Evolutionary conservation across 495 filamentous ascomycete species (phyloP).

Genomic region (Trichocladium uniseriatum): DNA sequence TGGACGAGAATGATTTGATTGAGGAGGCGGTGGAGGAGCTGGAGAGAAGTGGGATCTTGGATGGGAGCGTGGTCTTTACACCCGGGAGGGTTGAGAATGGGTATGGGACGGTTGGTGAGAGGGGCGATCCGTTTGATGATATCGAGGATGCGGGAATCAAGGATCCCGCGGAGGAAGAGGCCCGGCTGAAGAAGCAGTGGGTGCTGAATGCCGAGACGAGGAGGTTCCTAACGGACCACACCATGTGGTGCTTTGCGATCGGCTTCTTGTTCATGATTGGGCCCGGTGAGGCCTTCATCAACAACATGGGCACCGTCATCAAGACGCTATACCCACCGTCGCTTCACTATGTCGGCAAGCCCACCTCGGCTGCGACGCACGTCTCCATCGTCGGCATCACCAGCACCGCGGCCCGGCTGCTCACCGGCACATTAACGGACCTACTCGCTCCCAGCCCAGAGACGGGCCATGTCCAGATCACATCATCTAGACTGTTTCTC

Average conservation of each 20-base stretch:
- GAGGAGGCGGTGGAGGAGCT: slow-evolving; percentile 80
- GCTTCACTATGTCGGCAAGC: slow-evolving; percentile 33
- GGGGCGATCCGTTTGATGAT: slow-evolving; percentile 24
- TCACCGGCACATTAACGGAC: slow-evolving; percentile 80
- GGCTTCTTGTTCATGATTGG: slow-evolving; percentile 93
- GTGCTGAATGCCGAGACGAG: slow-evolving; percentile 81
- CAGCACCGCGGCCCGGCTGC: slow-evolving; percentile 77
- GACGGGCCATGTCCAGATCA: slow-evolving; percentile 32
- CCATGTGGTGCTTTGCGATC: slow-evolving; percentile 88
- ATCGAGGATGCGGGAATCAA: slow-evolving; percentile 26
- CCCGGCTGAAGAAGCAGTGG: slow-evolving; percentile 68
- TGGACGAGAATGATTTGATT: slow-evolving; percentile 57
- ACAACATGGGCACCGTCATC: slow-evolving; percentile 92
- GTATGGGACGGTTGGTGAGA: slow-evolving; percentile 31
- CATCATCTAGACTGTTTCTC: slow-evolving; percentile 9
- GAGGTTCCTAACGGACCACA: slow-evolving; percentile 71
- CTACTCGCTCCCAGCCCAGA: slow-evolving; percentile 63
- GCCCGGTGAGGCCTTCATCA: slow-evolving; percentile 92
- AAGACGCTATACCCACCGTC: slow-evolving; percentile 66
- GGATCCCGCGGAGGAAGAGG: slow-evolving; percentile 49
- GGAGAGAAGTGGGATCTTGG: slow-evolving; percentile 74
- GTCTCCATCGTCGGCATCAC: slow-evolving; percentile 86
- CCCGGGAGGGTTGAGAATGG: slow-evolving; percentile 26
- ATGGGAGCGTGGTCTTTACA: slow-evolving; percentile 36
- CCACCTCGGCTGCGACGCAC: slow-evolving; percentile 71